Conservation (phyloP, 306 rosid genomes). For the Glycine tomentella region DNA sequence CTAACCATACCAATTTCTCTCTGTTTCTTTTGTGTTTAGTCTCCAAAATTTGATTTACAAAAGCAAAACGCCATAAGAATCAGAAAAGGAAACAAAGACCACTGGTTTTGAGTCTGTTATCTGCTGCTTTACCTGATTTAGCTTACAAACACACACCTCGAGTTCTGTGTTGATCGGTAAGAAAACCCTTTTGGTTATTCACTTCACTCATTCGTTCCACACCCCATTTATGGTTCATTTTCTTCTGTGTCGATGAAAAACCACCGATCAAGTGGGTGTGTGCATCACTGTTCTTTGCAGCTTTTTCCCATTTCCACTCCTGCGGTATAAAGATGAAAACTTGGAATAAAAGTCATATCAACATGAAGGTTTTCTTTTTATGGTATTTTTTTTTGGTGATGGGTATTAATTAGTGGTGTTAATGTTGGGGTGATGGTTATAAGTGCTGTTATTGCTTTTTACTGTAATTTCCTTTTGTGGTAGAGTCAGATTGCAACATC, state of each 20-base stretch:
- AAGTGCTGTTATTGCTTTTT: slow-evolving; percentile 35
- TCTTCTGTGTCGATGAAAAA: slow-evolving; percentile 21
- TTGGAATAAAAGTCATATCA: not conserved
- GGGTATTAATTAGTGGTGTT: slow-evolving; percentile 26
- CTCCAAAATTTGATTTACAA: not conserved
- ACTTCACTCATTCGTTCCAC: not conserved
- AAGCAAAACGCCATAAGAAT: not conserved
- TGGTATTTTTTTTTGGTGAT: slow-evolving; percentile 24
- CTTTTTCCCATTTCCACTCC: slow-evolving; percentile 24
- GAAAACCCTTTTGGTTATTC: not conserved
- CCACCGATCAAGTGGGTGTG: slow-evolving; percentile 23
- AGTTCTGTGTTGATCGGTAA: slow-evolving; percentile 49
- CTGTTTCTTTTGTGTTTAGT: not conserved
- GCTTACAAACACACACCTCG: slow-evolving; percentile 49
- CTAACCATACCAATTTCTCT: not conserved
- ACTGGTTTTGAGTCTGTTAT: slow-evolving; percentile 40
- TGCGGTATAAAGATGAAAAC: slow-evolving; percentile 32
- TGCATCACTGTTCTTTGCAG: slow-evolving; percentile 5
- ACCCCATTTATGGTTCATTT: slow-evolving; percentile 38
- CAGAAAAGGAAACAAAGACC: slow-evolving; percentile 14
- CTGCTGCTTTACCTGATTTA: slow-evolving; percentile 50
- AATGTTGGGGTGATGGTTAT: not conserved
- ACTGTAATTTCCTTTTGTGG: slow-evolving; percentile 48
- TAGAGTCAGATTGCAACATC: slow-evolving; percentile 46
- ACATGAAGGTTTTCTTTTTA: slow-evolving; percentile 30